phyloP scores from a whole-genome alignment of 345 rosid genomes.

The Diplotaxis tenuifolia region DNA sequence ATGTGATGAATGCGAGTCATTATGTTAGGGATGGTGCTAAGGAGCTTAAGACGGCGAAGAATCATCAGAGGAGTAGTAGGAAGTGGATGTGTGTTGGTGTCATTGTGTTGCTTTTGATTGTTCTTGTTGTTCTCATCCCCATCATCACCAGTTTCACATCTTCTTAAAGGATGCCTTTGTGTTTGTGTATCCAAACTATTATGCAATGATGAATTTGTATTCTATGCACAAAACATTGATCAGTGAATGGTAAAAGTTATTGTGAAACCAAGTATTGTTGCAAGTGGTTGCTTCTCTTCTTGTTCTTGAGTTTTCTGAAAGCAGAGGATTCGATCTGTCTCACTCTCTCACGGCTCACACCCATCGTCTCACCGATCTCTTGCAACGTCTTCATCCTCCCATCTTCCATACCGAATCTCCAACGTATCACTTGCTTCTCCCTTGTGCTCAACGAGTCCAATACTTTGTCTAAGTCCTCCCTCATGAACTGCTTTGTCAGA shows the following conservation, averaged over 20 bases:
- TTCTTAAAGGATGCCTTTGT: constrained; percentile 48
- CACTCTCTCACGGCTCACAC: constrained; percentile 88
- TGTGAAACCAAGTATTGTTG: constrained; percentile 59
- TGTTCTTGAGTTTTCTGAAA: constrained; percentile 78
- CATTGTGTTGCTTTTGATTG: constrained; percentile 59
- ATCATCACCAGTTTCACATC: constrained; percentile 69
- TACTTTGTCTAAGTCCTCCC: constrained; percentile 70
- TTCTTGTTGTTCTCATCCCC: constrained; percentile 70
- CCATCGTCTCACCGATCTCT: constrained; percentile 86
- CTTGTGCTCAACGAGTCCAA: constrained; percentile 65
- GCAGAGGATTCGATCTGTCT: constrained; percentile 83
- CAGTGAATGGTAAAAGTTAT: neutral
- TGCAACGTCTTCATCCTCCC: constrained; percentile 91
- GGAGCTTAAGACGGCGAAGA: constrained; percentile 68
- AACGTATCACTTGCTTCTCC: constrained; percentile 75
- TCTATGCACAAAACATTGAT: constrained; percentile 37
- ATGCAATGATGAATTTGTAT: neutral
- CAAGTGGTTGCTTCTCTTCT: constrained; percentile 72
- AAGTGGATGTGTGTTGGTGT: constrained; percentile 77
- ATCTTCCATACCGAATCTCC: constrained; percentile 90
- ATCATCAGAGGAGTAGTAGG: constrained; percentile 70
- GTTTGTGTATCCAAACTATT: no score
- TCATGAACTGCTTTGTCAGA: constrained; percentile 75
- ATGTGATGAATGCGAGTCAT: constrained; percentile 75
- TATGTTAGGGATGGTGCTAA: constrained; percentile 79